A percentile compares a stretch with the other conserved stretches of the same genome.
Evolutionary conservation across 306 rosid genomes (phyloP).

Genomic region (Coriaria nepalensis): DNA sequence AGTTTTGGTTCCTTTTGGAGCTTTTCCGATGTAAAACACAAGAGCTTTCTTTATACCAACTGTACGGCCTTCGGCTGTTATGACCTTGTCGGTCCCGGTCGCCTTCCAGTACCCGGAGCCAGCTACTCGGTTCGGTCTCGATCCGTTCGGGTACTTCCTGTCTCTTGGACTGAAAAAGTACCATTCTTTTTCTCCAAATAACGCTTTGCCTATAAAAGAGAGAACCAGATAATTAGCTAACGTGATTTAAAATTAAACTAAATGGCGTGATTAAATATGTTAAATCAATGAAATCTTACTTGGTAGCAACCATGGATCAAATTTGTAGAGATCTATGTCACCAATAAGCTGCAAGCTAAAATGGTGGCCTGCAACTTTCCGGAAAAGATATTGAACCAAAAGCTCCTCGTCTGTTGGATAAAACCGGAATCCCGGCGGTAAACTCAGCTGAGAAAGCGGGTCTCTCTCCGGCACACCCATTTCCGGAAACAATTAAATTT

Average conservation of each 20-base stretch:
- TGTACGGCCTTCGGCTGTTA: constrained; percentile 64
- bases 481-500: neutral
- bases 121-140: constrained; percentile 84
- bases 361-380: constrained; percentile 84
- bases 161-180: constrained; percentile 85
- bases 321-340: constrained; percentile 80
- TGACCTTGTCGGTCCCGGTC: constrained; percentile 76
- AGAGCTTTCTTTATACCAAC: constrained; percentile 90
- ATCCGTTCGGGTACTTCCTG: constrained; percentile 80
- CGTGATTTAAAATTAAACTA: neutral
- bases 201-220: constrained; percentile 45
- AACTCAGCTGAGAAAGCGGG: constrained; percentile 49
- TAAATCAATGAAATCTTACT: constrained; percentile 28
- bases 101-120: constrained; percentile 99
- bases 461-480: constrained; percentile 59
- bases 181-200: constrained; percentile 93
- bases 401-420: constrained; percentile 90
- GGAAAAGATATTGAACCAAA: constrained; percentile 69
- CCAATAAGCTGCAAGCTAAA: constrained; percentile 64
- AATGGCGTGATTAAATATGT: neutral
- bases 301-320: constrained; percentile 84
- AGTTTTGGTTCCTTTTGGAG: constrained; percentile 84
- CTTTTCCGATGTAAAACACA: constrained; percentile 84
- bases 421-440: constrained; percentile 90
- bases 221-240: neutral